Conservation (phyloP, 306 rosid species). For the Medicago arabica region DNA sequence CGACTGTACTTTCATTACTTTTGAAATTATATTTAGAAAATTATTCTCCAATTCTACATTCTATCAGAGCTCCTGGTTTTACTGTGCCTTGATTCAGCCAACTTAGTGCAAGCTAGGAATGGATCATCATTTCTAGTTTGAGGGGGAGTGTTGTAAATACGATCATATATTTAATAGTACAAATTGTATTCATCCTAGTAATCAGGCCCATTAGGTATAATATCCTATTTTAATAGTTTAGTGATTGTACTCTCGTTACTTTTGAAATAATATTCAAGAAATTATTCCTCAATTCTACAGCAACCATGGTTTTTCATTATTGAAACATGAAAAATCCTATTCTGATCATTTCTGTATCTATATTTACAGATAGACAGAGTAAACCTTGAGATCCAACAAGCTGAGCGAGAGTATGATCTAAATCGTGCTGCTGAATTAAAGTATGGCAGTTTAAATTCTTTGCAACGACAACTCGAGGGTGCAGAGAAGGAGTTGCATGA, state of each 20-base stretch:
- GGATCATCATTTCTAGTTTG: not conserved
- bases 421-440: slow-evolving; percentile 96
- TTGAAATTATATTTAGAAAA: not conserved
- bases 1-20: not conserved
- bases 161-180: not conserved
- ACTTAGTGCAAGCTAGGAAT: not conserved
- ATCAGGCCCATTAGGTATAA: not conserved
- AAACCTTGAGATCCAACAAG: slow-evolving; percentile 94
- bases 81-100: too few relatives aligned
- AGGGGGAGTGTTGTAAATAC: not conserved
- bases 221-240: not conserved
- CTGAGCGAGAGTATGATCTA: slow-evolving; percentile 96
- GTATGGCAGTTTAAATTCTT: slow-evolving; percentile 90
- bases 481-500: slow-evolving; percentile 89
- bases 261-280: not conserved
- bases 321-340: not conserved
- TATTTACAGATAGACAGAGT: slow-evolving; percentile 85
- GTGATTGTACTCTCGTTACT: not conserved
- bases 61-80: too few relatives aligned
- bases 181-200: too few relatives aligned
- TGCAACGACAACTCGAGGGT: slow-evolving; percentile 82
- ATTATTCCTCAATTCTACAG: not conserved
- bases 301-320: not conserved
- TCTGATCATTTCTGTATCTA: slow-evolving; percentile 28
- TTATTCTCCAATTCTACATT: not conserved